Conservation (phyloP, 495 filamentous ascomycete species). For the Aspergillus baeticus region DNA sequence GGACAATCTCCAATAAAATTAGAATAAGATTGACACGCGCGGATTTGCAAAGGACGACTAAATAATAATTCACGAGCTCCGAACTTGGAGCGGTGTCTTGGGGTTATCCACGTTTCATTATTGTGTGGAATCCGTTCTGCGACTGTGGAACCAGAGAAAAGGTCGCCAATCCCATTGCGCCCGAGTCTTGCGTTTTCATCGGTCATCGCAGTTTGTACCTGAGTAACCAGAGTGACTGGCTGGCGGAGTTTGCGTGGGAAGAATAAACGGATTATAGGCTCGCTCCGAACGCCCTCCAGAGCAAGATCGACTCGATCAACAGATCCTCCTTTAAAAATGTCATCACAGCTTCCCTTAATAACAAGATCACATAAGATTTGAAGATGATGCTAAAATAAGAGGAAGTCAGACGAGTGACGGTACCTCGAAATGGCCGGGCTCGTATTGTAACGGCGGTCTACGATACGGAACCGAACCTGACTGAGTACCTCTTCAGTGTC, state of each 20-base stretch:
- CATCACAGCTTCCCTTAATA: background rate
- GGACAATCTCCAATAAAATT: background rate
- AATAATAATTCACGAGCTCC: background rate
- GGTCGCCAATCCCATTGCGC: conserved; percentile 1
- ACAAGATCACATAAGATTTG: background rate
- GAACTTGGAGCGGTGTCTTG: background rate
- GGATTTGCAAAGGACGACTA: background rate
- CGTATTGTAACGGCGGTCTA: conserved; percentile 5
- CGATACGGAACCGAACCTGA: conserved; percentile 5
- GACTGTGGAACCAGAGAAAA: conserved; percentile 12
- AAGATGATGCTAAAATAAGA: background rate
- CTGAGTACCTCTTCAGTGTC: background rate
- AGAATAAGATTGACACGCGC: background rate
- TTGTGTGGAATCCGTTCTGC: conserved; percentile 11
- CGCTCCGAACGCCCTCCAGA: no score
- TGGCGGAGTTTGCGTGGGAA: no score
- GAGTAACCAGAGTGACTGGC: background rate
- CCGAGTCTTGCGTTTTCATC: conserved; percentile 1
- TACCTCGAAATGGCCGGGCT: conserved; percentile 2
- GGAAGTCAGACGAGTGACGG: background rate
- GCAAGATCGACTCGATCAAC: conserved; percentile 1
- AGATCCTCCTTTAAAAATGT: background rate
- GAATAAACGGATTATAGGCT: no score
- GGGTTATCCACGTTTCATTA: conserved; percentile 11
- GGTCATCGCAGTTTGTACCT: conserved; percentile 1